A percentile compares a stretch with the other conserved stretches of the same genome.
These are phyloP conservation scores for Trichaptum fuscoviolaceum DNA, from an alignment of 768 basidiomycete genomes.

Conservation along the genomic window DNA sequence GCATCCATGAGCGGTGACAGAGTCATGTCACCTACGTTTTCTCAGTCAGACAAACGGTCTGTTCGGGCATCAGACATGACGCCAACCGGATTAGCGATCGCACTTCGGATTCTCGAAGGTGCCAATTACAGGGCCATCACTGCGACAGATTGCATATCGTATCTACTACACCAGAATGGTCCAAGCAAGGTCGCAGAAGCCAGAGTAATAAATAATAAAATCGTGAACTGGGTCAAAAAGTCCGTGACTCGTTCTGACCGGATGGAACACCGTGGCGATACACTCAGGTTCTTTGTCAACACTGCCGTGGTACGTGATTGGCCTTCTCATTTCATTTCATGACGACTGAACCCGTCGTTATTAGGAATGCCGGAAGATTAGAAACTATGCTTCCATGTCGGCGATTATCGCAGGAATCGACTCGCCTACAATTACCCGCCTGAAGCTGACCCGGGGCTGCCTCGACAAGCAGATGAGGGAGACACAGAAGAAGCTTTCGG, in stretches of 20 bases:
- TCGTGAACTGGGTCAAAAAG: slow-evolving; percentile 36
- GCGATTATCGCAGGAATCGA: slow-evolving; percentile 39
- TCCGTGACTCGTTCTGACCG: slow-evolving; percentile 35
- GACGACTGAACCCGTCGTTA: neutral
- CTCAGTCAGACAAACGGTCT: neutral
- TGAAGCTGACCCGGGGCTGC: slow-evolving; percentile 29
- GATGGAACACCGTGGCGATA: slow-evolving; percentile 31
- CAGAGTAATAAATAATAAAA: slow-evolving; percentile 32
- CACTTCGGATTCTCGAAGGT: slow-evolving; percentile 39
- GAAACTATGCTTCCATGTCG: slow-evolving; percentile 39
- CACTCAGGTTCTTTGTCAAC: slow-evolving; percentile 40
- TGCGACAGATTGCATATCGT: slow-evolving; percentile 38
- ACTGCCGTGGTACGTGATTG: slow-evolving; percentile 30
- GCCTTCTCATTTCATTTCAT: neutral
- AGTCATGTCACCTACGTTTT: slow-evolving; percentile 22
- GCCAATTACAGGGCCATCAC: slow-evolving; percentile 34
- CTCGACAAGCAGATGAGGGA: slow-evolving; percentile 24
- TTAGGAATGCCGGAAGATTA: slow-evolving; percentile 39
- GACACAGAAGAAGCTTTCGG: slow-evolving; percentile 28
- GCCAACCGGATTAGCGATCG: slow-evolving; percentile 37
- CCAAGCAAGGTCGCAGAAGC: slow-evolving; percentile 31
- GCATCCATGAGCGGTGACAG: slow-evolving; percentile 25
- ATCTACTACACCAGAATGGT: slow-evolving; percentile 27
- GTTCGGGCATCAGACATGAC: slow-evolving; percentile 26
- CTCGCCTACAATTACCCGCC: slow-evolving; percentile 33